These are phyloP conservation scores for Paramecium primaurelia DNA, from an alignment of 73 alveolate genomes.

Conservation along the genomic window DNA sequence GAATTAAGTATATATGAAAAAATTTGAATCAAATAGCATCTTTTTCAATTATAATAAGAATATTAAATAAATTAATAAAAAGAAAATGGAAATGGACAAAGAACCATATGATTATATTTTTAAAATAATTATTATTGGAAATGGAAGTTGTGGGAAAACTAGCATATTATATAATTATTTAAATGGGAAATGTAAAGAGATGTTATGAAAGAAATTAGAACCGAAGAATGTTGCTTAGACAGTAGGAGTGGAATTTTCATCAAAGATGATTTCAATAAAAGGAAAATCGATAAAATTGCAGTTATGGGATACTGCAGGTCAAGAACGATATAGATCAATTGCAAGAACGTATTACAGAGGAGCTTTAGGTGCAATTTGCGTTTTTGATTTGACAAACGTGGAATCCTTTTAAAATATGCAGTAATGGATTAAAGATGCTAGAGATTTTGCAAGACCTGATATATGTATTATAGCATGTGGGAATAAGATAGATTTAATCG, in stretches of 20 bases:
- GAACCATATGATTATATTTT: constrained; percentile 60
- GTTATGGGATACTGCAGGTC: constrained; percentile 96
- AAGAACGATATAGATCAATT: constrained; percentile 83
- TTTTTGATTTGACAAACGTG: constrained; percentile 74
- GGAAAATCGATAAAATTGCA: constrained; percentile 79
- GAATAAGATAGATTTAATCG: constrained; percentile 76
- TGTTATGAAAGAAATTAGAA: not conserved
- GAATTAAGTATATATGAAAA: no score
- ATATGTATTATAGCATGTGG: constrained; percentile 78
- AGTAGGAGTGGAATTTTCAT: constrained; percentile 90
- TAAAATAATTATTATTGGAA: constrained; percentile 67
- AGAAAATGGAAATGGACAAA: constrained; percentile 55
- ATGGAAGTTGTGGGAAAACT: constrained; percentile 67
- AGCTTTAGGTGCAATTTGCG: constrained; percentile 84
- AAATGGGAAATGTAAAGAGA: constrained; percentile 48
- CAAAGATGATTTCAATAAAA: constrained; percentile 69
- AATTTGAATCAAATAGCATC: no score
- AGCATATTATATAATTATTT: constrained; percentile 60
- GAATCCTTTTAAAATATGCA: constrained; percentile 72
- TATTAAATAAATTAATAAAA: not conserved
- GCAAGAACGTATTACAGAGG: constrained; percentile 90
- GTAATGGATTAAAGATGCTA: constrained; percentile 87
- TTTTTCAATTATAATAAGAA: no score
- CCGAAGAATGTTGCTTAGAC: constrained; percentile 67
- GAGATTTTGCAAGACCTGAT: constrained; percentile 74